phyloP scores from a whole-genome alignment of 495 filamentous ascomycete genomes.

The Aspergillus incahuasiensis region DNA sequence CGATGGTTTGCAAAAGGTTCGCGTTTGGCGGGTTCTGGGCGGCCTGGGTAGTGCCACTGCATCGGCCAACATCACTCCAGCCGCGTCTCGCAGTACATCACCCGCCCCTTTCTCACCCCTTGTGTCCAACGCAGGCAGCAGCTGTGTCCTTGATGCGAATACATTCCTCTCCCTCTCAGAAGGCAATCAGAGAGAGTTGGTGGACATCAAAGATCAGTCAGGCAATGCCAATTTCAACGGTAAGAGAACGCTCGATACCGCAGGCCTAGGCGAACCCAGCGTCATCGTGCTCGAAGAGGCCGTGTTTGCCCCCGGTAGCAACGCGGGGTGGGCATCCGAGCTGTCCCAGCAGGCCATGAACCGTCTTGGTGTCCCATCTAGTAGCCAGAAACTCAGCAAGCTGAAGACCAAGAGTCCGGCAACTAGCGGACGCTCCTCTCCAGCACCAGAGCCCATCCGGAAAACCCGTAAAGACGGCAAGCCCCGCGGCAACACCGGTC shows the following conservation, averaged over 20 bases:
- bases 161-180: constrained; percentile 65
- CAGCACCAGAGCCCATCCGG: constrained; percentile 51
- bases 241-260: constrained; percentile 53
- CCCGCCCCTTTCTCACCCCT: constrained; percentile 38
- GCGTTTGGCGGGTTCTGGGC: constrained; percentile 68
- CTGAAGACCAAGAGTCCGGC: constrained; percentile 34
- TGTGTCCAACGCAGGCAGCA: constrained; percentile 52
- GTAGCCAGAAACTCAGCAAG: constrained; percentile 36
- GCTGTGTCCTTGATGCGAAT: constrained; percentile 67
- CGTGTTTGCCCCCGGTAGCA: constrained; percentile 44
- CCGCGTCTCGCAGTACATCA: constrained; percentile 52
- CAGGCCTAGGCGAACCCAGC: constrained; percentile 63
- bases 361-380: constrained; percentile 37
- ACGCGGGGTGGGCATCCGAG: constrained; percentile 63
- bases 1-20: constrained; percentile 65
- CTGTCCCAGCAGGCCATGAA: constrained; percentile 37
- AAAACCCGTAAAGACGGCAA: constrained; percentile 64
- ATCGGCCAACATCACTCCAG: constrained; percentile 54
- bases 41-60: constrained; percentile 38
- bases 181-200: constrained; percentile 62
- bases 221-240: constrained; percentile 75
- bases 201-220: constrained; percentile 68
- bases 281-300: constrained; percentile 76
- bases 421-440: constrained; percentile 60
- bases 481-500: constrained; percentile 67